Evolutionary conservation across 1,139 yeast species (phyloP), one percentile per base, ranked within the genome.

Genomic region (Zygoascus sp.): DNA sequence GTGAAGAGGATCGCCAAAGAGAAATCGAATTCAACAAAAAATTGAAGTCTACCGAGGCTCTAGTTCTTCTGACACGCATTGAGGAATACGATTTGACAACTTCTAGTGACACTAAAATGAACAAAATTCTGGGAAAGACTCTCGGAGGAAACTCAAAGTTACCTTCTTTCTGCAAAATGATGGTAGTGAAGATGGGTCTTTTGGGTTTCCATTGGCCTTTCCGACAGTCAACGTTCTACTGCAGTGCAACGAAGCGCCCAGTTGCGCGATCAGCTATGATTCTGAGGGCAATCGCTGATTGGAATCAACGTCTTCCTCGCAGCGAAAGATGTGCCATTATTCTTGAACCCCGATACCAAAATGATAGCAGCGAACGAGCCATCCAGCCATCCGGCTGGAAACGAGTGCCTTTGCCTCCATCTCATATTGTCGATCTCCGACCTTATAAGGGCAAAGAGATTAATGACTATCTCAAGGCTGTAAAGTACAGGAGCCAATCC

Each of bases 171-270:
- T 25, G 40, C 3, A 54, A 67, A 2, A 53, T 70, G 15, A 65
- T 70, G 42, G 64, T 71, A 17, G 63, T 71, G 17, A 63, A 70
- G 25, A 58, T 72, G 58, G 76, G 76, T 1, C 57, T 72, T 27
- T 51, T 71, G 35, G 75, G 72, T 2, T 71, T 72, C 50, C 76
- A 72, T 51, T 72, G 76, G 76, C 76, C 76, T 13, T 72, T 72
- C 52, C 60, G 71, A 32, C 68, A 73, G 53, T 58, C 72, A 3
- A 68, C 70, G 4, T 68, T 71, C 50, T 72, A 67, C 53, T 66
- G 71, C 22, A 58, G 70, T 28, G 60, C 65, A 3, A 63, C 74
- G 9, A 64, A 60, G 43, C 64, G 66, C 47, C 75, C 76, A 2
- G 67, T 70, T 17, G 74, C 75, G 2, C 57, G 75, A 34, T 59